Evolutionary conservation across 495 filamentous ascomycete species (phyloP).

Genomic region (Tuber borchii): DNA sequence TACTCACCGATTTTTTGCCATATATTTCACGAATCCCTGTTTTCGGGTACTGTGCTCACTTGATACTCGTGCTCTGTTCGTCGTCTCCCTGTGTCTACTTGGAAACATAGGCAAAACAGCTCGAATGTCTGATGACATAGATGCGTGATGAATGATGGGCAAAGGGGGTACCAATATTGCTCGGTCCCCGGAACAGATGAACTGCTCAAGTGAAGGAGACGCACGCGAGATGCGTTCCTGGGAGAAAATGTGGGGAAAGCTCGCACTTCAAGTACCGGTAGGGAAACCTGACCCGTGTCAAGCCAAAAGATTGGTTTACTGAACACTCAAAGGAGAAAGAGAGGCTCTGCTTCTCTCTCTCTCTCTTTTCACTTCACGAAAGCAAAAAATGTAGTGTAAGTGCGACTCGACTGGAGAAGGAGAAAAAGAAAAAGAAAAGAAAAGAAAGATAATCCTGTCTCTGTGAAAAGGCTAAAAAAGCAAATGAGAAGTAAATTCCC

Average conservation of each 20-base stretch:
- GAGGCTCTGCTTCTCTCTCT: neutral
- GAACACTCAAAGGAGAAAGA: neutral
- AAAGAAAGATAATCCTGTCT: neutral
- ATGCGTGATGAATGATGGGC: neutral
- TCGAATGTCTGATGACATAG: neutral
- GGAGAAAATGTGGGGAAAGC: neutral
- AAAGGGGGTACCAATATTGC: neutral
- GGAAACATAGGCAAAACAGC: neutral
- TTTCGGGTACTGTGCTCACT: neutral
- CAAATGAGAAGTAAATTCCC: conserved; percentile 8
- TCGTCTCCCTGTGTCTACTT: neutral
- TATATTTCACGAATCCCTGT: neutral
- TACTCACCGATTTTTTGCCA: no score
- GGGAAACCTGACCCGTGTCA: neutral
- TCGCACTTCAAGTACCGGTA: neutral
- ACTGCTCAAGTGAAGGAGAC: neutral
- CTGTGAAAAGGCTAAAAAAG: conserved; percentile 7
- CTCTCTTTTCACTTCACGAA: neutral
- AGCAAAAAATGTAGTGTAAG: neutral
- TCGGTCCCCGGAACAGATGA: neutral
- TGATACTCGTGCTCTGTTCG: neutral
- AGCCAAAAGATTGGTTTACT: neutral
- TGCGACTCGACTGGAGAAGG: neutral
- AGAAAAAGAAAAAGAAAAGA: neutral
- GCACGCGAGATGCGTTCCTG: neutral